A percentile compares a stretch with the other conserved stretches of the same genome.
Conservation (phyloP, 805 yeast genomes). For the Candida hungchunana region DNA sequence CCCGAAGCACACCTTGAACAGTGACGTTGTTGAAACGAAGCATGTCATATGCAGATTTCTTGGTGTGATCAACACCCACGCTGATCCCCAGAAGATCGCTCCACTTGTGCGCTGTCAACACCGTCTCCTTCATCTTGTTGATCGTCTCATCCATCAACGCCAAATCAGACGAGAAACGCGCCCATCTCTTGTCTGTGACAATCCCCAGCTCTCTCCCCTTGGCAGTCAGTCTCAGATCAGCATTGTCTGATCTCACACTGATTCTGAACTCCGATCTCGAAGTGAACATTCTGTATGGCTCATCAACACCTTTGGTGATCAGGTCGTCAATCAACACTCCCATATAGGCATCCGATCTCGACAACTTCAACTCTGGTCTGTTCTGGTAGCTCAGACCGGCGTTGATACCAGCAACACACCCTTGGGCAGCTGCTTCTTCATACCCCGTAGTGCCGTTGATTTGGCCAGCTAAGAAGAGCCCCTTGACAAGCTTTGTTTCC, state of each 20-base stretch:
- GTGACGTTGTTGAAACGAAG: constrained; percentile 48
- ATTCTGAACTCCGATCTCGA: constrained; percentile 92
- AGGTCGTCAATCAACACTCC: constrained; percentile 94
- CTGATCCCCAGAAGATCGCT: constrained; percentile 39
- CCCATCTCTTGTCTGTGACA: constrained; percentile 57
- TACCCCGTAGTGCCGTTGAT: constrained; percentile 98
- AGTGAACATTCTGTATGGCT: constrained; percentile 97
- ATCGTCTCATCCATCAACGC: constrained; percentile 39
- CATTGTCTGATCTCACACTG: constrained; percentile 89
- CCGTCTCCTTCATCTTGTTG: constrained; percentile 39
- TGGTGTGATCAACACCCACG: constrained; percentile 50
- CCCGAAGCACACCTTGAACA: constrained; percentile 10
- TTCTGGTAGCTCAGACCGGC: constrained; percentile 62
- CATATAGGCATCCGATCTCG: constrained; percentile 80
- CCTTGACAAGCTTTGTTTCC: constrained; percentile 76
- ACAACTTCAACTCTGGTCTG: constrained; percentile 46
- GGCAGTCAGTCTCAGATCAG: constrained; percentile 78
- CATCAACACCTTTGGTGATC: constrained; percentile 92
- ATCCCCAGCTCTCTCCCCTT: constrained; percentile 64
- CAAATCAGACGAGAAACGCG: constrained; percentile 40
- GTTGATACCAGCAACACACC: constrained; percentile 91
- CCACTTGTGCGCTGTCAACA: constrained; percentile 64
- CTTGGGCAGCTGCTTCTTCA: constrained; percentile 98
- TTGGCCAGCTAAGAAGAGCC: constrained; percentile 90
- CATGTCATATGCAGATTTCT: constrained; percentile 67